Evolutionary conservation across 176 grass and related monocot genomes (phyloP).

Genomic region (Aegilops tauschii): DNA sequence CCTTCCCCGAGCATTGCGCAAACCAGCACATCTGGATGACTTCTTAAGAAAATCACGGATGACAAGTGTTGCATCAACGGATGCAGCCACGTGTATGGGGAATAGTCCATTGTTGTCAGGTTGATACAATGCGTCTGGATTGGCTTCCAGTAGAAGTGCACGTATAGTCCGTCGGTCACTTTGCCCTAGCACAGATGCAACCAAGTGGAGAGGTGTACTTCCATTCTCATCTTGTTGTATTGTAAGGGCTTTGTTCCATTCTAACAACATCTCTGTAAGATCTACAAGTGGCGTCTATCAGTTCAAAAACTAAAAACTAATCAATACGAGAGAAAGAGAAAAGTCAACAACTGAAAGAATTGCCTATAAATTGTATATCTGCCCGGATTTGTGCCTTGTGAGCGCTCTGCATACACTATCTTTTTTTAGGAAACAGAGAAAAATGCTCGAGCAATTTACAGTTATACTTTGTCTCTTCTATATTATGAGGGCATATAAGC

Average conservation of each 20-base stretch:
- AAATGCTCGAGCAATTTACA: too few relatives aligned
- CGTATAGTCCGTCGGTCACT: background rate
- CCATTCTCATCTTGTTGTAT: background rate
- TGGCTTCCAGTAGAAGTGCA: background rate
- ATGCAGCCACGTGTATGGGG: background rate
- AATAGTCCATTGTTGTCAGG: background rate
- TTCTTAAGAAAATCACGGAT: background rate
- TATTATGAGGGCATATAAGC: too few relatives aligned
- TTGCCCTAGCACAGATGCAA: background rate
- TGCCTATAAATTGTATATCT: too few relatives aligned
- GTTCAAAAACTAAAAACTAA: background rate
- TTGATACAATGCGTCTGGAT: background rate
- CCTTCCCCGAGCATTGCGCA: background rate
- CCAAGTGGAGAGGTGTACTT: background rate
- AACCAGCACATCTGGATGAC: background rate
- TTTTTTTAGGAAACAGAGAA: too few relatives aligned
- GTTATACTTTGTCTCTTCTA: too few relatives aligned
- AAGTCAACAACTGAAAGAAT: background rate
- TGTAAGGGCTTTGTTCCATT: background rate
- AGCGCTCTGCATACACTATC: too few relatives aligned
- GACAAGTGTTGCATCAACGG: rapidly evolving
- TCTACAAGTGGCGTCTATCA: background rate
- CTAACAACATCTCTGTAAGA: background rate
- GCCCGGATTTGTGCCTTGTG: too few relatives aligned
- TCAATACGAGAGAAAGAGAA: background rate